These are phyloP conservation scores for Tillandsia leiboldiana DNA, from an alignment of 176 grass and related monocot genomes.

Conservation along the genomic window DNA sequence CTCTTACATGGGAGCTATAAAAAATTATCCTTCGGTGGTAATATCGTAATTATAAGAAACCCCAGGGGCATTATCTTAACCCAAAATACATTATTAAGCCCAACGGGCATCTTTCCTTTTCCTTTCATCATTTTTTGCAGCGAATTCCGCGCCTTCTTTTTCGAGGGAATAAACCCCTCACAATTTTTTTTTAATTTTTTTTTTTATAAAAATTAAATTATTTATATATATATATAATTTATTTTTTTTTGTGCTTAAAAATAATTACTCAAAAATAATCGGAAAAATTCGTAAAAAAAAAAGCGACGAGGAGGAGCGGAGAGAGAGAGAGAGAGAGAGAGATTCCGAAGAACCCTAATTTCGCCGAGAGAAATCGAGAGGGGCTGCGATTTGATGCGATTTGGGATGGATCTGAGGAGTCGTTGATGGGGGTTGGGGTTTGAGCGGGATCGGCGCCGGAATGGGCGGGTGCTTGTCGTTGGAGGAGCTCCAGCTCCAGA, in stretches of 20 bases:
- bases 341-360: constrained; percentile 3
- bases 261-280: constrained; percentile 13
- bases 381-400: constrained; percentile 7
- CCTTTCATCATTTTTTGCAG: constrained; percentile 31
- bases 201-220: too few relatives aligned
- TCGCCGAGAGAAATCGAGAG: not conserved
- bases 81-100: too few relatives aligned
- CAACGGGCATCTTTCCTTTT: constrained; percentile 15
- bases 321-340: not conserved
- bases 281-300: constrained; percentile 18
- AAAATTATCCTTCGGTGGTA: too few relatives aligned
- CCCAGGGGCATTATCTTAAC: too few relatives aligned
- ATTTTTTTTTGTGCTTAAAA: not conserved
- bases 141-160: constrained; percentile 38
- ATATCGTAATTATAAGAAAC: too few relatives aligned
- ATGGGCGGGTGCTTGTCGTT: constrained; percentile 89
- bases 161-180: constrained; percentile 19
- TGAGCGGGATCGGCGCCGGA: constrained; percentile 23
- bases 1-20: too few relatives aligned
- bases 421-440: not conserved
- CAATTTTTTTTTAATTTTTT: too few relatives aligned
- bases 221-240: too few relatives aligned
- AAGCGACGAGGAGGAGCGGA: constrained; percentile 24
- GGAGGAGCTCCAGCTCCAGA: constrained; percentile 57
- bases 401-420: constrained; percentile 21